Percentiles rank a stretch among this genome's conserved stretches.
These are phyloP conservation scores for Coix lacrymajobi DNA, from an alignment of 176 grass and related monocot species.

Conservation along the genomic window DNA sequence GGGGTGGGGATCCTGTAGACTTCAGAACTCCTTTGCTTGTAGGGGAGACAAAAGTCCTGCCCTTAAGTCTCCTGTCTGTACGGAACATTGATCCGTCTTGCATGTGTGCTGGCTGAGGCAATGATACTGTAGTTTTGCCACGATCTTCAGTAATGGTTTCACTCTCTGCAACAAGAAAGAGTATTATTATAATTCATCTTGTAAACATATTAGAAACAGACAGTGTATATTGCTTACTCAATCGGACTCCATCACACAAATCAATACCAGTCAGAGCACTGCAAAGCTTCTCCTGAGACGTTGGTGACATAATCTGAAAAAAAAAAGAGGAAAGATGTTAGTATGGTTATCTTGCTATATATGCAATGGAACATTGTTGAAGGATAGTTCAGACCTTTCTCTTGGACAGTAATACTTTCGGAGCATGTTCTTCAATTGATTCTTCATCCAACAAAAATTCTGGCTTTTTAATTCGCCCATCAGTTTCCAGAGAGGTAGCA, in stretches of 20 bases:
- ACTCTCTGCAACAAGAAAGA: slow-evolving; percentile 27
- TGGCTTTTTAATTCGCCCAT: not conserved
- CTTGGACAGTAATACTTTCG: slow-evolving; percentile 43
- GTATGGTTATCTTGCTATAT: not conserved
- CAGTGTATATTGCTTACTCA: slow-evolving; percentile 38
- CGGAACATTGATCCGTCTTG: slow-evolving; percentile 23
- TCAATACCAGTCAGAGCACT: slow-evolving; percentile 52
- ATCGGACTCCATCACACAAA: slow-evolving; percentile 33
- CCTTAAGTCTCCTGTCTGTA: slow-evolving; percentile 33
- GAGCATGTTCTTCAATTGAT: slow-evolving; percentile 30
- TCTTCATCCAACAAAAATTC: slow-evolving; percentile 10
- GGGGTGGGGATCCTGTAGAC: slow-evolving; percentile 28
- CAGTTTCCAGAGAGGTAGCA: slow-evolving; percentile 6
- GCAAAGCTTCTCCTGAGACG: slow-evolving; percentile 50
- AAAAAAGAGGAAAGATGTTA: not conserved
- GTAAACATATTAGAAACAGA: not conserved
- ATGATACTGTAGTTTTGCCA: not conserved
- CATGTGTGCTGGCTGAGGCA: slow-evolving; percentile 15
- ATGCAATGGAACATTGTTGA: not conserved
- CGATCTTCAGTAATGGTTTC: slow-evolving; percentile 17
- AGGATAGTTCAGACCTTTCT: slow-evolving; percentile 36
- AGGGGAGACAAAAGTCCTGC: not conserved
- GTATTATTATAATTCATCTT: not conserved
- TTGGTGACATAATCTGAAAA: slow-evolving; percentile 53
- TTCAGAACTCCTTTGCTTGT: slow-evolving; percentile 52